Percentiles rank a stretch among this genome's conserved stretches.
phyloP scores from a whole-genome alignment of 495 filamentous ascomycete species.

The Penicillium manginii region DNA sequence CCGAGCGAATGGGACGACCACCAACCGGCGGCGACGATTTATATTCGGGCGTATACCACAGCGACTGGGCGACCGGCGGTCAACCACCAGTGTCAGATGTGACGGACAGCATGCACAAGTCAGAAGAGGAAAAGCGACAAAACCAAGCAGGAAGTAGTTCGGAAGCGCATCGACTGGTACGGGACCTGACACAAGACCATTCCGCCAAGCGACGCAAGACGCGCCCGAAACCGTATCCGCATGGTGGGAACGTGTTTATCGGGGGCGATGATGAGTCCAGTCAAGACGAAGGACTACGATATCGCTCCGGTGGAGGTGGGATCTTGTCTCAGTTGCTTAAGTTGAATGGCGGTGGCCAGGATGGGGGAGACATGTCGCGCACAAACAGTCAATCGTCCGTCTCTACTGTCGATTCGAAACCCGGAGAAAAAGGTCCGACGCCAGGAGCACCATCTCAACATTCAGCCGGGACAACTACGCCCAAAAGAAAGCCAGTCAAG shows the following conservation, averaged over 20 bases:
- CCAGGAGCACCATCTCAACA: conserved; percentile 1
- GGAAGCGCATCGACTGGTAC: conserved; percentile 36
- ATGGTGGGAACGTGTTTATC: conserved; percentile 14
- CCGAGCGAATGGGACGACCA: conserved; percentile 27
- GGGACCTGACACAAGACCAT: conserved; percentile 38
- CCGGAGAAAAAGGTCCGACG: conserved; percentile 2
- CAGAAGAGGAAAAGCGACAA: conserved; percentile 28
- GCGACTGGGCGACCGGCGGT: conserved; percentile 34
- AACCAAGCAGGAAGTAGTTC: conserved; percentile 23
- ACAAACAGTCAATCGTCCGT: conserved; percentile 17
- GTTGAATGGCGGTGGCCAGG: conserved; percentile 25
- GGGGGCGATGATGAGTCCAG: conserved; percentile 19
- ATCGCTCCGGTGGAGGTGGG: conserved; percentile 35
- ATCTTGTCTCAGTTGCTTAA: conserved; percentile 41
- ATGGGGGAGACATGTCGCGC: conserved; percentile 12
- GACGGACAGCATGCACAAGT: conserved; percentile 38
- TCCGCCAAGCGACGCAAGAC: conserved; percentile 28
- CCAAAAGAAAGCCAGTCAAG: conserved; percentile 32
- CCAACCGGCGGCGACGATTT: conserved; percentile 30
- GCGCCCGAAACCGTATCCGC: conserved; percentile 23
- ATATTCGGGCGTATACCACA: conserved; percentile 26
- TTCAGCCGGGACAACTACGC: conserved; percentile 18
- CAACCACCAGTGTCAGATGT: conserved; percentile 31
- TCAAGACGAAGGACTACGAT: conserved; percentile 22
- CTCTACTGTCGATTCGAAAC: conserved; percentile 12